Conservation (phyloP, 2,329 filamentous ascomycete genomes). For the Bipolaris gigantea region DNA sequence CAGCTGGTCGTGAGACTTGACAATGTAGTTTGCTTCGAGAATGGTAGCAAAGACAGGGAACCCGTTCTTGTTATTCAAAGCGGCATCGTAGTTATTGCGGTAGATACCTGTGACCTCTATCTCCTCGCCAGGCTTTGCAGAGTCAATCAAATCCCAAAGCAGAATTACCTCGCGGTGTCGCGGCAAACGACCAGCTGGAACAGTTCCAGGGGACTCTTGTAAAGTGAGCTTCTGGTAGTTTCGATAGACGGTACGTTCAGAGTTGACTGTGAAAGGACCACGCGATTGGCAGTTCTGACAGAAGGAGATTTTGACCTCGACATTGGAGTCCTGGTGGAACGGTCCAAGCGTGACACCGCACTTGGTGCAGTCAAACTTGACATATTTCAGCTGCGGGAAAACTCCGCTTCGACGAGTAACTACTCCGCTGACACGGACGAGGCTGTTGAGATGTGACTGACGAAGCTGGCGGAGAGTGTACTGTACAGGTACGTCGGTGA, state of each 20-base stretch:
- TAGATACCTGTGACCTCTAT: conserved; percentile 97
- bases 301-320: conserved; percentile 94
- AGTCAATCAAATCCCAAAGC: conserved; percentile 95
- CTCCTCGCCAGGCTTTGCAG: conserved; percentile 94
- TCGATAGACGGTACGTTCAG: conserved; percentile 95
- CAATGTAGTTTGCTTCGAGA: conserved; percentile 93
- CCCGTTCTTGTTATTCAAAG: conserved; percentile 97
- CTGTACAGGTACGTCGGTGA: conserved; percentile 89
- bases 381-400: conserved; percentile 96
- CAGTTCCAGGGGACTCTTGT: conserved; percentile 95
- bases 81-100: conserved; percentile 96
- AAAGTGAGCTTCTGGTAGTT: conserved; percentile 98
- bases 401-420: conserved; percentile 93
- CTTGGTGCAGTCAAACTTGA: conserved; percentile 96
- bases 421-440: conserved; percentile 91
- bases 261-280: conserved; percentile 93
- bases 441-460: conserved; percentile 92
- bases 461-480: conserved; percentile 94
- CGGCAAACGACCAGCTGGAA: conserved; percentile 91
- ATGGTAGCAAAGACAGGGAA: conserved; percentile 99
- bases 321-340: conserved; percentile 95
- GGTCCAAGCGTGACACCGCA: conserved; percentile 90
- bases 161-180: conserved; percentile 93
- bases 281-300: conserved; percentile 96
- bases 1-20: conserved; percentile 96